phyloP scores from a whole-genome alignment of 768 basidiomycete species.

The Termitomyces sp. region DNA sequence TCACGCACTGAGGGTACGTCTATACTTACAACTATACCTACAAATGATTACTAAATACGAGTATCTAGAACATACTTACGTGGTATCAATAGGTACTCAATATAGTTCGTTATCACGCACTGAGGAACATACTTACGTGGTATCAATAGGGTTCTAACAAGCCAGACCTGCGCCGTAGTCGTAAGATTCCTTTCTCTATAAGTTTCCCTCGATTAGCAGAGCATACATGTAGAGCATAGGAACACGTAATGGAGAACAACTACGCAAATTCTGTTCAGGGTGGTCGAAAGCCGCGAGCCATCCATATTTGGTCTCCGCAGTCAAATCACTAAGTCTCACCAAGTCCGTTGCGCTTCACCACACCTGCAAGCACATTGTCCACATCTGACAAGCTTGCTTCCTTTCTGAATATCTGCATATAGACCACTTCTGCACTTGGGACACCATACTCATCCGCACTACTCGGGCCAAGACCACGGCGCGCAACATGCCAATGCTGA shows the following conservation, averaged over 20 bases:
- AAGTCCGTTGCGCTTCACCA: conserved; percentile 35
- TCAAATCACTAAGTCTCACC: too few relatives aligned
- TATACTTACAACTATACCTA: too few relatives aligned
- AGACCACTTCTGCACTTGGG: conserved; percentile 44
- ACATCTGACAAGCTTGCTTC: conserved; percentile 80
- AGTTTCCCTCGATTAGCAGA: not conserved
- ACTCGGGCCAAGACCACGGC: conserved; percentile 34
- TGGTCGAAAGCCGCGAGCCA: not conserved
- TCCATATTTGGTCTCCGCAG: not conserved
- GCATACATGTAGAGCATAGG: not conserved
- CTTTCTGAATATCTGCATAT: conserved; percentile 73
- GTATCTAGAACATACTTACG: too few relatives aligned
- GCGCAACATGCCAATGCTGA: conserved; percentile 73
- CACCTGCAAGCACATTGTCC: conserved; percentile 62
- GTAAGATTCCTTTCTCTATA: not conserved
- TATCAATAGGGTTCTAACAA: too few relatives aligned
- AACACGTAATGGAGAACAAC: too few relatives aligned
- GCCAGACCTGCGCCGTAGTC: not conserved
- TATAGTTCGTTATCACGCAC: too few relatives aligned
- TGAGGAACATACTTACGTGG: too few relatives aligned
- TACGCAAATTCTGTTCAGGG: not conserved
- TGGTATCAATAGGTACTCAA: too few relatives aligned
- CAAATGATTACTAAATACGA: too few relatives aligned
- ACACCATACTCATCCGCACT: conserved; percentile 18
- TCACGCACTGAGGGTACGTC: too few relatives aligned